Evolutionary conservation across 495 filamentous ascomycete genomes (phyloP), one percentile per base, ranked within the genome.

Genomic region (Mytilinidion resinicola): DNA sequence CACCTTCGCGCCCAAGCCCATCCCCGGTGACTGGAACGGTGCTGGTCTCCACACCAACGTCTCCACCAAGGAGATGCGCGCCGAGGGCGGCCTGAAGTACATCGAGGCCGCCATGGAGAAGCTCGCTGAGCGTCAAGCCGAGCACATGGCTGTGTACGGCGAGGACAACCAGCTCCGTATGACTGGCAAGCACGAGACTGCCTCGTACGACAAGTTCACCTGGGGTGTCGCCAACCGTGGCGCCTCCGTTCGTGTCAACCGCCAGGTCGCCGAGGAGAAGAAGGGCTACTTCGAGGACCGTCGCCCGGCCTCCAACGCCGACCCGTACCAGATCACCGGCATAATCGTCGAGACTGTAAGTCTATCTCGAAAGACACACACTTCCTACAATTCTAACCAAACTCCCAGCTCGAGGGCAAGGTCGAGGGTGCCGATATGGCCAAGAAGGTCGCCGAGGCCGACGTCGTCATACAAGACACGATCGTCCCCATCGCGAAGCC

Each of bases 11-110:
- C 93, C 93, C 72, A 98, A 98, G 86, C 93, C 93, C 65, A 95
- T 98, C 74, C 89, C 91, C 61, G 93, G 93, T 72, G 91, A 97
- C 79, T 98, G 93, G 93, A 98, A 98, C 83, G 95, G 93, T 72
- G 91, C 93, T 60, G 93, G 93, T 79, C 90, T 98, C 42, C 93
- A 98, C 85, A 86, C 79, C 85, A 91, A 96, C 81, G 91, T 96
- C 71, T 95, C 89, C 39, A 89, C 88, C 69, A 81, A 82, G 73
- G 82, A 83, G 63, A 98, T 90, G 80, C 90, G 93, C 69, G 80
- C 79, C 53, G 89, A 95, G 62, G 90, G 91, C 71, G 95, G 95
- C 74, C 95, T 96, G 85, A 95, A 95, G 84, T 69, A 75, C 73
- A 96, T 96, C 65, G 88, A 93, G 79, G 80, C 79, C 53, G 82